These are phyloP conservation scores for Vanilla planifolia DNA, from an alignment of 106 monocot species.

Conservation along the genomic window DNA sequence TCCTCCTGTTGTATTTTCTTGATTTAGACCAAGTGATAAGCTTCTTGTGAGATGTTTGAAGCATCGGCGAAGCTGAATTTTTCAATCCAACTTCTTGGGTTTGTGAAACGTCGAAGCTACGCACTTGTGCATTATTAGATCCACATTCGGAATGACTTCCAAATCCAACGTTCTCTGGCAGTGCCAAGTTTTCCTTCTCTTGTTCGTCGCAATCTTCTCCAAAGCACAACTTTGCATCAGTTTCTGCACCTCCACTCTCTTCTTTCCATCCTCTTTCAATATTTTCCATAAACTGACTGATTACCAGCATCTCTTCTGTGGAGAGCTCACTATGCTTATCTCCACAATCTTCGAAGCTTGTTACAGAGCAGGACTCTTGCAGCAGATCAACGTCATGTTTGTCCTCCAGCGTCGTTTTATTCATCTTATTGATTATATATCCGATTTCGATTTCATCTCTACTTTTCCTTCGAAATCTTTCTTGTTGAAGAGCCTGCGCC, in stretches of 20 bases:
- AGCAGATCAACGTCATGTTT: background rate
- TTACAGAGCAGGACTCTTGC: slow-evolving; percentile 6
- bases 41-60: too few relatives aligned
- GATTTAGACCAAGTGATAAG: slow-evolving; percentile 12
- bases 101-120: too few relatives aligned
- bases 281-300: slow-evolving; percentile 21
- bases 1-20: slow-evolving; percentile 6
- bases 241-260: background rate
- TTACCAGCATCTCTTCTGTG: slow-evolving; percentile 28
- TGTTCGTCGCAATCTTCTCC: background rate
- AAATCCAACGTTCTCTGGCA: too few relatives aligned
- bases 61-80: too few relatives aligned
- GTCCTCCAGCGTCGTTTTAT: background rate
- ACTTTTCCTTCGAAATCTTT: background rate
- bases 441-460: background rate
- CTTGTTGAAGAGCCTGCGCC: background rate
- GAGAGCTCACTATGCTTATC: slow-evolving; percentile 34
- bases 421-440: background rate
- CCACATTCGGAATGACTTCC: too few relatives aligned
- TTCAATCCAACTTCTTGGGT: too few relatives aligned
- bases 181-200: background rate
- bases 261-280: slow-evolving; percentile 7
- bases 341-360: slow-evolving; percentile 10
- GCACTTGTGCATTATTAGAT: too few relatives aligned
- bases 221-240: background rate